Conservation (phyloP, 1,284 basidiomycete species). For the Ganoderma boninense region DNA sequence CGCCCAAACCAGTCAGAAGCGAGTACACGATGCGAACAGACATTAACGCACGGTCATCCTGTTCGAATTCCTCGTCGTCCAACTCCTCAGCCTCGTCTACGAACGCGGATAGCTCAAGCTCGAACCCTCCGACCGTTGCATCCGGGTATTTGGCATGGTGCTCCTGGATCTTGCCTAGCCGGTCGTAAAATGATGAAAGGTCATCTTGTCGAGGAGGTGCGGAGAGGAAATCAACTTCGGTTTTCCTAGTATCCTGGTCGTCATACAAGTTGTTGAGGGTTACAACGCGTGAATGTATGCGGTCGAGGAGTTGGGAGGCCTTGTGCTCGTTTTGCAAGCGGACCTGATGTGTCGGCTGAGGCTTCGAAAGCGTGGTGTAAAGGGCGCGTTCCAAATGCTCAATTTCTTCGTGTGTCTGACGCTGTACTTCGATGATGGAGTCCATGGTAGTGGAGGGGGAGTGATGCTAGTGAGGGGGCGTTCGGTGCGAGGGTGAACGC, state of each 20-base stretch:
- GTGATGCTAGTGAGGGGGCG: slow-evolving; percentile 19
- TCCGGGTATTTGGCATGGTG: slow-evolving; percentile 97
- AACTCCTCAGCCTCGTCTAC: slow-evolving; percentile 76
- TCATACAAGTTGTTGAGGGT: slow-evolving; percentile 77
- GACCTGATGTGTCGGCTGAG: slow-evolving; percentile 65
- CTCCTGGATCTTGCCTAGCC: slow-evolving; percentile 94
- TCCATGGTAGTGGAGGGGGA: slow-evolving; percentile 66
- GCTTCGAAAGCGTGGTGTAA: slow-evolving; percentile 74
- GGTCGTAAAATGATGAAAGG: slow-evolving; percentile 92
- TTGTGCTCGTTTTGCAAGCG: slow-evolving; percentile 87
- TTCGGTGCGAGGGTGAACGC: slow-evolving; percentile 12
- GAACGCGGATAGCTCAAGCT: slow-evolving; percentile 83
- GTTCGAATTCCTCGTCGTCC: slow-evolving; percentile 77
- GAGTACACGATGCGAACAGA: slow-evolving; percentile 4
- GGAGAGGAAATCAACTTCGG: slow-evolving; percentile 70
- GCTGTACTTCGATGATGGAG: slow-evolving; percentile 91
- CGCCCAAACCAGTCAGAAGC: slow-evolving; percentile 24
- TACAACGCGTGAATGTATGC: slow-evolving; percentile 76
- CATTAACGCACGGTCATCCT: slow-evolving; percentile 78
- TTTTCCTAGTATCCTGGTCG: slow-evolving; percentile 72
- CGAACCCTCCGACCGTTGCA: slow-evolving; percentile 80
- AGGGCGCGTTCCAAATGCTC: slow-evolving; percentile 88
- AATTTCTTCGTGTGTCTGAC: slow-evolving; percentile 94
- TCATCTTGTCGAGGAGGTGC: slow-evolving; percentile 71
- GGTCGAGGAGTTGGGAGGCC: slow-evolving; percentile 85